phyloP scores from a whole-genome alignment of 2,329 filamentous ascomycete species.

The Claviceps maximensis region DNA sequence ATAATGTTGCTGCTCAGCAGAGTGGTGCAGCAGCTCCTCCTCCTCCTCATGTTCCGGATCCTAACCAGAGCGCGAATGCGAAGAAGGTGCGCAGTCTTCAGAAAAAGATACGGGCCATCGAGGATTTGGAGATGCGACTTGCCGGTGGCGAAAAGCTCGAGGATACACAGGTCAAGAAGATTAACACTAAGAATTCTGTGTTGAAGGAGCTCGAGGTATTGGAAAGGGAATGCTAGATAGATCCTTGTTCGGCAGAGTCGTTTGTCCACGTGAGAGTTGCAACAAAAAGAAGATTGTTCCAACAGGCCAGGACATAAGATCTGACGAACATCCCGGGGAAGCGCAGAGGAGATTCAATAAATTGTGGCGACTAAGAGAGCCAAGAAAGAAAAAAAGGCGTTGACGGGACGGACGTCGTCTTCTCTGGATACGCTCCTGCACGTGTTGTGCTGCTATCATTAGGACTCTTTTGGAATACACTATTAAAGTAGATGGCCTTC shows the following conservation, averaged over 20 bases:
- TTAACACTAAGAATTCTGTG: slow-evolving; percentile 73
- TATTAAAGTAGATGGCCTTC: neutral
- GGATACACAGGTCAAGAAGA: slow-evolving; percentile 98
- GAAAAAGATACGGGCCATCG: slow-evolving; percentile 96
- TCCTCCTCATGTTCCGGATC: slow-evolving; percentile 21
- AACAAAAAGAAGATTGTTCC: neutral
- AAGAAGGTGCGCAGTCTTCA: slow-evolving; percentile 90
- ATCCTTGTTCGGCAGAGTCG: neutral
- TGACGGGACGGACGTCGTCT: neutral
- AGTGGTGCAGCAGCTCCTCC: slow-evolving; percentile 33
- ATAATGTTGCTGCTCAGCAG: slow-evolving; percentile 9
- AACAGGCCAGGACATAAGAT: neutral
- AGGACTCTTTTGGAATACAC: neutral
- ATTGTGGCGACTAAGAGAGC: neutral
- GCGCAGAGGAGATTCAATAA: neutral
- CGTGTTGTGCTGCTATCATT: neutral
- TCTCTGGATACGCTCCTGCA: neutral
- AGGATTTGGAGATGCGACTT: slow-evolving; percentile 93
- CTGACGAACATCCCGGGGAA: neutral
- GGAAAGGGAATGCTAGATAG: slow-evolving; percentile 14
- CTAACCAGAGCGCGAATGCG: slow-evolving; percentile 55
- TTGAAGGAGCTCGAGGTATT: slow-evolving; percentile 66
- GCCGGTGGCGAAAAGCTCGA: slow-evolving; percentile 93
- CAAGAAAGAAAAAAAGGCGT: neutral
- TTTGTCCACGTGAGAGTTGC: neutral